A percentile compares a stretch with the other conserved stretches of the same genome.
Conservation (phyloP, 2,329 filamentous ascomycete genomes). For the Cladorrhinum sp. region DNA sequence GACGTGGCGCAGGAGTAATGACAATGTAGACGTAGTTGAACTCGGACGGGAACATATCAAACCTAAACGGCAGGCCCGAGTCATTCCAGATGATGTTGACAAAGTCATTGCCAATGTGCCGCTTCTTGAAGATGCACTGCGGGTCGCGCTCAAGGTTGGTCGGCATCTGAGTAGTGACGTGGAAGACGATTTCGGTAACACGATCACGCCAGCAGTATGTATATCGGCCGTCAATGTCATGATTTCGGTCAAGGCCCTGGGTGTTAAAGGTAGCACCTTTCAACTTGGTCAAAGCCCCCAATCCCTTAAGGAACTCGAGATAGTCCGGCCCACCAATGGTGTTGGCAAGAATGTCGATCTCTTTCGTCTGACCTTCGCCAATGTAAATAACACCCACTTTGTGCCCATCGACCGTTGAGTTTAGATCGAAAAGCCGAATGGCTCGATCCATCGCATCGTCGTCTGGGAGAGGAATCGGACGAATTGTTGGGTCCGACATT, state of each 20-base stretch:
- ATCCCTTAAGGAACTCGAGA: conserved; percentile 73
- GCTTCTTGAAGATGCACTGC: conserved; percentile 79
- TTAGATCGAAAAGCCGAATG: conserved; percentile 79
- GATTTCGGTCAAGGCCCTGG: conserved; percentile 78
- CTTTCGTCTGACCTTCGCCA: conserved; percentile 77
- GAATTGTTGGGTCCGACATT: conserved; percentile 51
- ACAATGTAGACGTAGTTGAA: conserved; percentile 98
- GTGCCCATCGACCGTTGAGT: conserved; percentile 87
- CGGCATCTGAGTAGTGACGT: conserved; percentile 96
- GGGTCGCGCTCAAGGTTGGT: conserved; percentile 75
- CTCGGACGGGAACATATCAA: conserved; percentile 88
- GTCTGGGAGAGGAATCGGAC: conserved; percentile 71
- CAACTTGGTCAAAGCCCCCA: conserved; percentile 78
- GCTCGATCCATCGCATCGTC: conserved; percentile 69
- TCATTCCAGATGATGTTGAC: conserved; percentile 99
- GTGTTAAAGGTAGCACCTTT: conserved; percentile 87
- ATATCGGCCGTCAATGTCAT: conserved; percentile 78
- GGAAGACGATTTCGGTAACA: conserved; percentile 92
- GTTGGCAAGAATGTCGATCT: conserved; percentile 83
- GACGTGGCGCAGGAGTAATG: conserved; percentile 80
- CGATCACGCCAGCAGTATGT: conserved; percentile 94
- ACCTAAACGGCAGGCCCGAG: conserved; percentile 82
- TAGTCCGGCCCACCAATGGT: conserved; percentile 84
- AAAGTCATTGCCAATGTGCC: conserved; percentile 94
- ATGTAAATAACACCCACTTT: conserved; percentile 95